Percentiles rank a stretch among this genome's conserved stretches.
Evolutionary conservation across 2,329 filamentous ascomycete species (phyloP).

Genomic region (Coniella vitis): DNA sequence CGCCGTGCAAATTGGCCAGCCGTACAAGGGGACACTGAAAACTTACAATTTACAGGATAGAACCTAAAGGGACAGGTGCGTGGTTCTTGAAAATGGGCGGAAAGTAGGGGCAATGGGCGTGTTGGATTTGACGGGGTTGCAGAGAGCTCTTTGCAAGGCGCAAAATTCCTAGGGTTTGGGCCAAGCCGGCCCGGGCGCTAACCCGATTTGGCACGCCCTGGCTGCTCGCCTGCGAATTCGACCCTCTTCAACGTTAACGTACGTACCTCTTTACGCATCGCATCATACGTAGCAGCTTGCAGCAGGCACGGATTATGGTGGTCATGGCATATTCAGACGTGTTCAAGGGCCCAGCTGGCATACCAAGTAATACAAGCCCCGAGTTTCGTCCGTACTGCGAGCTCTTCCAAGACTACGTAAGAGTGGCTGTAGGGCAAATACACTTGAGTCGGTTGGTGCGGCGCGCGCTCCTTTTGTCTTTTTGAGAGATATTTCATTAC

Average conservation of each 20-base stretch:
- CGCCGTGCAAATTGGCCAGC: background rate
- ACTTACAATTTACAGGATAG: slow-evolving; percentile 12
- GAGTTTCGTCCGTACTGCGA: background rate
- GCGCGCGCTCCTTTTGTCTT: background rate
- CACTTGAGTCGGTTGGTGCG: background rate
- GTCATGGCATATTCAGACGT: too few species aligned
- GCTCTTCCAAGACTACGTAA: background rate
- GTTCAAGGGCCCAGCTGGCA: background rate
- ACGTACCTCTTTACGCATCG: background rate
- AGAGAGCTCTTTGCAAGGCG: slow-evolving; percentile 12
- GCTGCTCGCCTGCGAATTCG: background rate
- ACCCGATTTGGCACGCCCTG: slow-evolving; percentile 33
- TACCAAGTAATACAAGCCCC: background rate
- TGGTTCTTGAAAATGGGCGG: slow-evolving; percentile 6
- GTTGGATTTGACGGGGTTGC: slow-evolving; percentile 6
- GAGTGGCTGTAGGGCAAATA: background rate
- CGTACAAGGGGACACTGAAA: background rate
- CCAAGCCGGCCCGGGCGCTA: slow-evolving; percentile 28
- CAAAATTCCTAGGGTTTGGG: slow-evolving; percentile 34
- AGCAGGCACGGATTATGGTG: too few species aligned
- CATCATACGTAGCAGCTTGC: background rate
- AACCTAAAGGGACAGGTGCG: slow-evolving; percentile 2
- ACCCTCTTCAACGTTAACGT: background rate
- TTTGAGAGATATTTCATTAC: slow-evolving; percentile 26
- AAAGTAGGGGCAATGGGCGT: slow-evolving; percentile 7